Percentiles rank a stretch among this genome's conserved stretches.
Conservation (phyloP, 1,284 basidiomycete species). For the Malassezia nana region DNA sequence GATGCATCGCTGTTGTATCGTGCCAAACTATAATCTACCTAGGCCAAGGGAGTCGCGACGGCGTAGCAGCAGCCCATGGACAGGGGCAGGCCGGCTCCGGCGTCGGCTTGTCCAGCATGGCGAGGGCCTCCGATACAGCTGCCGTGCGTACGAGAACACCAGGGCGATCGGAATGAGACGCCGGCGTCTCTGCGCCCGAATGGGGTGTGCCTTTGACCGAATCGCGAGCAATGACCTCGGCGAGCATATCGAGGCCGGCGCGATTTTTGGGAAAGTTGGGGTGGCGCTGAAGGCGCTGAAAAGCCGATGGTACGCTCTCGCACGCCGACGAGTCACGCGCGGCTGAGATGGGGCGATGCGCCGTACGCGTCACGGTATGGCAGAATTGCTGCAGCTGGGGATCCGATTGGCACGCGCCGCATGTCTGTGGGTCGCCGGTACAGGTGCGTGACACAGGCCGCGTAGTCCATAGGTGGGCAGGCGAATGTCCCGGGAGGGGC, state of each 20-base stretch:
- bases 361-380: slow-evolving; percentile 3
- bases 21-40: slow-evolving; percentile 2
- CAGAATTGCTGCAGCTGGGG: slow-evolving; percentile 11
- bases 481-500: not conserved
- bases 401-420: slow-evolving; percentile 10
- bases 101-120: slow-evolving; percentile 7
- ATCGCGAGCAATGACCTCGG: slow-evolving; percentile 34
- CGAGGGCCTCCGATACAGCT: slow-evolving; percentile 12
- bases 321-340: not conserved
- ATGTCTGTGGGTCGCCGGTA: slow-evolving; percentile 7
- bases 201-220: not conserved
- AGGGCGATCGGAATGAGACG: not conserved
- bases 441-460: not conserved
- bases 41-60: slow-evolving; percentile 16
- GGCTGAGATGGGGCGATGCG: slow-evolving; percentile 1
- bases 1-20: slow-evolving; percentile 1
- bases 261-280: slow-evolving; percentile 34
- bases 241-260: slow-evolving; percentile 41
- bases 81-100: slow-evolving; percentile 6
- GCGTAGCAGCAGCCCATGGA: slow-evolving; percentile 1
- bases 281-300: slow-evolving; percentile 38
- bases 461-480: no score
- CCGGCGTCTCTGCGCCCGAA: not conserved
- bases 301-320: slow-evolving; percentile 38
- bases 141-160: slow-evolving; percentile 6